A percentile compares a stretch with the other conserved stretches of the same genome.
Conservation (phyloP, 768 basidiomycete genomes). For the Auriscalpium microsporum region DNA sequence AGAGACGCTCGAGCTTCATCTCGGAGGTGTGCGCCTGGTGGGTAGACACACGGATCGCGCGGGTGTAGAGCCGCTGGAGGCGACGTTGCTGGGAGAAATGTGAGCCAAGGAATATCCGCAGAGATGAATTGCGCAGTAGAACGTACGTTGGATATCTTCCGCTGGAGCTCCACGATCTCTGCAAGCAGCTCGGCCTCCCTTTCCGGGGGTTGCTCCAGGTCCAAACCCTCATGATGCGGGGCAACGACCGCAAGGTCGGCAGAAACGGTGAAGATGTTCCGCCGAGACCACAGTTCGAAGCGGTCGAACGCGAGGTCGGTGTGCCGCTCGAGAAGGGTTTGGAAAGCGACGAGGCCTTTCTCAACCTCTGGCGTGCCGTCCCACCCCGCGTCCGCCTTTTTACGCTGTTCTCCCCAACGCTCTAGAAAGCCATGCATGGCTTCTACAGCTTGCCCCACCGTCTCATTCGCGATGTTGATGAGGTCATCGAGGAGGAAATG, state of each 20-base stretch:
- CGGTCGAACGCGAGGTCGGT: constrained; percentile 88
- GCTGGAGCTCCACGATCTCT: constrained; percentile 60
- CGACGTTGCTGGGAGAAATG: constrained; percentile 48
- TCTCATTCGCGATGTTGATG: constrained; percentile 73
- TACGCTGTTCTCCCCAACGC: constrained; percentile 64
- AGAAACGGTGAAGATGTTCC: constrained; percentile 80
- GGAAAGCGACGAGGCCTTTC: constrained; percentile 77
- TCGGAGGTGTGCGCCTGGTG: constrained; percentile 40
- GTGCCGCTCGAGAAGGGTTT: constrained; percentile 82
- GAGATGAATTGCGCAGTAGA: neutral
- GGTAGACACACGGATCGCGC: constrained; percentile 41
- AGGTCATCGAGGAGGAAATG: constrained; percentile 82
- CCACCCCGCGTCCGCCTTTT: constrained; percentile 39
- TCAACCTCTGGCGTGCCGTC: constrained; percentile 64
- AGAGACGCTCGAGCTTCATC: constrained; percentile 32
- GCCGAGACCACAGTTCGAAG: constrained; percentile 82
- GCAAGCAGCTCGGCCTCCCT: constrained; percentile 44
- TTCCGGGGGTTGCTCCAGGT: constrained; percentile 54
- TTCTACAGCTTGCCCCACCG: constrained; percentile 69
- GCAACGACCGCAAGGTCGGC: constrained; percentile 61
- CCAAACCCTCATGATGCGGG: constrained; percentile 67
- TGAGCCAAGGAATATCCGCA: neutral
- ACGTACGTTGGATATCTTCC: constrained; percentile 63
- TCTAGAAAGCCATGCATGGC: constrained; percentile 72
- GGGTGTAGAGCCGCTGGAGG: constrained; percentile 46